Evolutionary conservation across 139 green algal genomes (phyloP).

Genomic region (Chlorella sp.): DNA sequence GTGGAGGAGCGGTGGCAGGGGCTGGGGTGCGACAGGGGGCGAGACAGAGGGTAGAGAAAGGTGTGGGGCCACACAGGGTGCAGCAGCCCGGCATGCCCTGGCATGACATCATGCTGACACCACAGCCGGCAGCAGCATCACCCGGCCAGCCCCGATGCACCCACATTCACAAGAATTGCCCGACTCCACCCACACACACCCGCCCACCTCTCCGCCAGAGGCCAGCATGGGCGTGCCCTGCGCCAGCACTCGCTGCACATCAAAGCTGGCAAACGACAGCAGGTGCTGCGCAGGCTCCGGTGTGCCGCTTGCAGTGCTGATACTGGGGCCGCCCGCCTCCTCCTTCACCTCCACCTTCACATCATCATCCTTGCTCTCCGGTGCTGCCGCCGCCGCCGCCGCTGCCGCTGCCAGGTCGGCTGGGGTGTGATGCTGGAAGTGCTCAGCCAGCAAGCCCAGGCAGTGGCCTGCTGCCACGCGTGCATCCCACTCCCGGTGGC

Average conservation of each 20-base stretch:
- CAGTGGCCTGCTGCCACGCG: conserved; percentile 79
- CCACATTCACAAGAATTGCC: no score
- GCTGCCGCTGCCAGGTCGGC: conserved; percentile 51
- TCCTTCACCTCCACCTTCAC: background rate
- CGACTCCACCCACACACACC: background rate
- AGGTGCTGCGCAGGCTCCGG: background rate
- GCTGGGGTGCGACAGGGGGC: no score
- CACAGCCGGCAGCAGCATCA: background rate
- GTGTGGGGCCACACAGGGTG: no score
- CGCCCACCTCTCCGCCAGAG: conserved; percentile 78
- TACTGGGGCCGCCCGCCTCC: background rate
- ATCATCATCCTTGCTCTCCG: background rate
- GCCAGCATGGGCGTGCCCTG: conserved; percentile 79
- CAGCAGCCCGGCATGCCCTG: no score
- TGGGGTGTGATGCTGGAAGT: conserved; percentile 71
- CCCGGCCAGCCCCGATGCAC: background rate
- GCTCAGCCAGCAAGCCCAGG: conserved; percentile 78
- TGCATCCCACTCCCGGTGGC: conserved; percentile 83
- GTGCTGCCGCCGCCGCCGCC: background rate
- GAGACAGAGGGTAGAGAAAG: no score
- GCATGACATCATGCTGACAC: background rate
- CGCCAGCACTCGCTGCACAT: conserved; percentile 73
- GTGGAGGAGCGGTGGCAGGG: no score
- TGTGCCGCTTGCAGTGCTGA: background rate
- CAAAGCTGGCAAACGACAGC: conserved; percentile 63